Evolutionary conservation across 225 moss, liverwort and hornwort species (phyloP), one percentile per base, ranked within the genome.

Genomic region (Neckera pumila): DNA sequence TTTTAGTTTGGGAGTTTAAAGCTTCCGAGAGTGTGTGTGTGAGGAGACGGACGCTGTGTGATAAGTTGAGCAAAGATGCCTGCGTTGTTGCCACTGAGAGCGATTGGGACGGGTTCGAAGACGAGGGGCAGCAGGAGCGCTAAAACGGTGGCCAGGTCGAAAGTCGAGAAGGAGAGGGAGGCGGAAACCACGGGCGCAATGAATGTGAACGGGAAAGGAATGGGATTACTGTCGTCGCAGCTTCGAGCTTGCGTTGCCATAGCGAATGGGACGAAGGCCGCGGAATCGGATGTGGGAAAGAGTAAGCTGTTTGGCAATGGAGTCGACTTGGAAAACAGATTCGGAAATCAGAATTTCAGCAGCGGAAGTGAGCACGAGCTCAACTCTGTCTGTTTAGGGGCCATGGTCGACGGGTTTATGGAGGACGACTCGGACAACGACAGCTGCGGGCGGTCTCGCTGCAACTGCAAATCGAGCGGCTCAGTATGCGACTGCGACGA

Each of bases 331-430:
- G 90, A 85, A 26, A 86, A 84, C 15, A 83, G 86, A 81, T 80
- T 90, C 42, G 89, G 89, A 25, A 90, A 74, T 43, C 75, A 89
- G 17, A 90, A 92, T 51, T 36, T 87, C 27, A 95, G 95, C 90
- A 97, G 96, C 60, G 97, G 97, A 26, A 97, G 97, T 84, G 96
- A 97, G 94, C 96, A 97, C 69, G 97, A 94, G 90, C 92, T 94
- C 1, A 95, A 91, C 88, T 96, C 97, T 4, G 94, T 95, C 14
- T 96, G 97, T 82, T 83, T 97, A 61, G 97, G 94, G 1, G 96
- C 96, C 81, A 96, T 97, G 97, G 97, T 97, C 0, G 90, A 92
- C 53, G 94, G 95, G 64, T 97, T 96, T 61, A 90, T 97, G 70
- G 96, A 95, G 80, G 88, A 95, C 12, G 95, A 94, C 72, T 58